Evolutionary conservation across 805 yeast genomes (phyloP), one percentile per base, ranked within the genome.

Genomic region (Candida schatavii): DNA sequence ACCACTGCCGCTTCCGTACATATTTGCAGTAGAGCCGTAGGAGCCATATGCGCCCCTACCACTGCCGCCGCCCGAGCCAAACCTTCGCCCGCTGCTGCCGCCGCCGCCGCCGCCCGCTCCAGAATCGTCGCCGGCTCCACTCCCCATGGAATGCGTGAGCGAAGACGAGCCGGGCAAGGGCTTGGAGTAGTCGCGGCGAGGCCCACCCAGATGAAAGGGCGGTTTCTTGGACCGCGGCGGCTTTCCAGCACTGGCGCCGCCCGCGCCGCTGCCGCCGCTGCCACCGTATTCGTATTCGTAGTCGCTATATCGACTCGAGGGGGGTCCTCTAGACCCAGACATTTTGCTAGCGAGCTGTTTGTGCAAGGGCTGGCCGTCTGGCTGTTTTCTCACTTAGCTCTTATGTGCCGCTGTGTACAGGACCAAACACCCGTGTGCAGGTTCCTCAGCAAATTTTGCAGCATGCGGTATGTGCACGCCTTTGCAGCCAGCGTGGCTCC

Each of bases 81-180:
- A 30, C 2, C 45, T 20, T 14, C 38, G 31, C 10, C 41, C 35
- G 18, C 27, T 13, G 25, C 33, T 29, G 31, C 28, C 41, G 22
- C 27, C 31, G 36, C 37, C 44, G 37, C 5, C 32, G 42, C n/a
- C 37, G 33, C 20, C 41, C 14, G 15, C 39, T n/a, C 39, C 25
- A 17, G 30, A n/a, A 7, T 23, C 32, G 40, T 15, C 37, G 33
- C 20, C 41, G 6, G 15, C 39, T n/a, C 39, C 25, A 17, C 19
- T 15, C 10, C 39, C 39, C 39, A 36, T 18, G 14, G 39, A 36
- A 22, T 36, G 39, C 25, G 39, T 36, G 21, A 36, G 32, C 39
- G 39, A 36, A n/a, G 39, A 36, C 9, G 39, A 36, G 14, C 39
- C 39, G 21, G 32, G 39, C n/a, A 36, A 19, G 21, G 20, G 13